These are phyloP conservation scores for Backusella tarrabulga DNA, from an alignment of 192 early-diverging fungal species.

Conservation along the genomic window DNA sequence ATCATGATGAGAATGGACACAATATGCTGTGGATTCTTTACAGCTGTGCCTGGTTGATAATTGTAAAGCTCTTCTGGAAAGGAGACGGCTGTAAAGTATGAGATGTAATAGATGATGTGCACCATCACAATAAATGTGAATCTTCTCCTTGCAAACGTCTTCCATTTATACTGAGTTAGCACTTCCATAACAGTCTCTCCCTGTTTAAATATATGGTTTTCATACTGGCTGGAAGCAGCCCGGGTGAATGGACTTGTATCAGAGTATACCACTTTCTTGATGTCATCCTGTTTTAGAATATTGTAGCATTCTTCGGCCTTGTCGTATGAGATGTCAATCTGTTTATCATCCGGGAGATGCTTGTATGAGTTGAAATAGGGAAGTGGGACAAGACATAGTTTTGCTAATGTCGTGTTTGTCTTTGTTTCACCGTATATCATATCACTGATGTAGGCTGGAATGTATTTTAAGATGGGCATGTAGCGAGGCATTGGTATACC, in stretches of 20 bases:
- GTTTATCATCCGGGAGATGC: neutral
- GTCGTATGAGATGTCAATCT: neutral
- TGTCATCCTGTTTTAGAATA: neutral
- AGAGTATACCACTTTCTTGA: neutral
- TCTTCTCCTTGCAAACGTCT: neutral
- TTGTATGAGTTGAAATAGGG: neutral
- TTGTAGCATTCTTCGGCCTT: neutral
- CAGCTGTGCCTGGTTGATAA: neutral
- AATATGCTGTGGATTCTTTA: neutral
- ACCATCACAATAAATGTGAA: neutral
- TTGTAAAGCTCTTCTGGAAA: conserved; percentile 1
- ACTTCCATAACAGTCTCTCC: conserved; percentile 16
- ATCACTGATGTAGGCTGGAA: neutral
- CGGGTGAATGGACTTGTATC: neutral
- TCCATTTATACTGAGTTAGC: conserved; percentile 17
- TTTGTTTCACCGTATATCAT: neutral
- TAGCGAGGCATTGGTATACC: neutral
- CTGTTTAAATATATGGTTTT: conserved; percentile 7
- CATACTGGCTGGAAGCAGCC: neutral
- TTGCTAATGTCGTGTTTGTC: neutral
- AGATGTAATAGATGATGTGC: conserved; percentile 2
- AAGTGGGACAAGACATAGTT: neutral
- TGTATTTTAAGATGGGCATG: neutral
- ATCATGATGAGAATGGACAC: neutral
- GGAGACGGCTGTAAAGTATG: neutral